Percentiles rank a stretch among this genome's conserved stretches.
phyloP scores from a whole-genome alignment of 2,329 filamentous ascomycete genomes.

The Talaromyces sp. region DNA sequence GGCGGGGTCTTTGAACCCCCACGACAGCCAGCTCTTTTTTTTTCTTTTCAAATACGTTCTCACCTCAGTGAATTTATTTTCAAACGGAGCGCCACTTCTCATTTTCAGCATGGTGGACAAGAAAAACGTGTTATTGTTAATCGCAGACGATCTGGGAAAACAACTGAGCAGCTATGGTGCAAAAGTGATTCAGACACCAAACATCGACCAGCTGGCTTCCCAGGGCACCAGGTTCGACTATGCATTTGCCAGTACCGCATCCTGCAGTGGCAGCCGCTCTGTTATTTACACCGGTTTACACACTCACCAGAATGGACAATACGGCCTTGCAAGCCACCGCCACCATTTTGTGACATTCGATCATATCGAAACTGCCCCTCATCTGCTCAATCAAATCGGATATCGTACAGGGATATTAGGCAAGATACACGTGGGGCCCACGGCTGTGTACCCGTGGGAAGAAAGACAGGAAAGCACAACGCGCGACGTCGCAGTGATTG shows the following conservation, averaged over 20 bases:
- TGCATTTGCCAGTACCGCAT: constrained; percentile 28
- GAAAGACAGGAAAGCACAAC: constrained; percentile 37
- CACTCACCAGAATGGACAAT: constrained; percentile 45
- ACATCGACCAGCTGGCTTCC: constrained; percentile 38
- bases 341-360: constrained; percentile 45
- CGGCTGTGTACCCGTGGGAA: constrained; percentile 40
- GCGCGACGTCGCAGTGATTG: constrained; percentile 40
- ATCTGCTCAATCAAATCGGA: constrained; percentile 34
- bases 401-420: constrained; percentile 47
- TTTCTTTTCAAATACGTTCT: background rate
- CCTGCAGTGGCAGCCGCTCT: constrained; percentile 45
- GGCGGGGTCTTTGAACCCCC: background rate
- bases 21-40: background rate
- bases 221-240: constrained; percentile 34
- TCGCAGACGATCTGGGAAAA: constrained; percentile 43
- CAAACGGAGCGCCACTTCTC: background rate
- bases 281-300: constrained; percentile 49
- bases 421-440: constrained; percentile 47
- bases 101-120: background rate
- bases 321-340: constrained; percentile 36
- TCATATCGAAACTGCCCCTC: constrained; percentile 40
- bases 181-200: constrained; percentile 28
- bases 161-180: constrained; percentile 30
- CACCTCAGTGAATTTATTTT: background rate
- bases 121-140: constrained; percentile 35